Evolutionary conservation across 345 rosid genomes (phyloP), one percentile per base, ranked within the genome.

Genomic region (Rhodamnia argentea): DNA sequence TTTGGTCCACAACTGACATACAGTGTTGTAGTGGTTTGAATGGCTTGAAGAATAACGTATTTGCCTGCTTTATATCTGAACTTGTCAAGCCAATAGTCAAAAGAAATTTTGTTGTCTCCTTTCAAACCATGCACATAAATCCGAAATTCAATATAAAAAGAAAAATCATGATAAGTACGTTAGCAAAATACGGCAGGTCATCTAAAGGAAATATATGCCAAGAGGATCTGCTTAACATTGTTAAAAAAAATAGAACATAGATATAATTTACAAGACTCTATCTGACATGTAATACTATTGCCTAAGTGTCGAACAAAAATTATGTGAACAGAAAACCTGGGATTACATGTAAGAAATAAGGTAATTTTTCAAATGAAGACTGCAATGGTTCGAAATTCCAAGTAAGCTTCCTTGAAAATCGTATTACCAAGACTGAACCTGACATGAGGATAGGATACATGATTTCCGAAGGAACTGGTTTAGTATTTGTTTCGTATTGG

Each of bases 401-500:
- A 75, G 57, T 15, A 16, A 85, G 29, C 12, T 85, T 75, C 82
- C 70, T 52, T 13, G 16, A 54, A 24, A 42, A 20, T 52, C 47
- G n/a, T 53, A 42, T 37, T 7, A 76, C 4, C 50, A 15, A 70
- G 16, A 85, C 58, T 51, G 24, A 85, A 51, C 13, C 37, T 5
- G 83, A 55, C 44, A 50, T 82, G 83, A 52, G 47, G 82, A 84
- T 81, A 93, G 94, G 97, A 94, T 96, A 96, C 98, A 53, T 90
- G 99, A 95, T 90, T 95, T 96, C 59, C 88, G 94, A 84, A 96
- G 93, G 91, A 95, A 95, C 90, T 95, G 99, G 87, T 92, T 94
- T 56, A 96, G 96, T 87, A 96, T 94, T 93, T 96, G 98, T 90
- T 96, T 96, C 85, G 98, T 92, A 92, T 96, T 96, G 87, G 99